Percentiles rank a stretch among this genome's conserved stretches.
Evolutionary conservation across 2,329 filamentous ascomycete genomes (phyloP).

Genomic region (Ophiostoma ulmi): DNA sequence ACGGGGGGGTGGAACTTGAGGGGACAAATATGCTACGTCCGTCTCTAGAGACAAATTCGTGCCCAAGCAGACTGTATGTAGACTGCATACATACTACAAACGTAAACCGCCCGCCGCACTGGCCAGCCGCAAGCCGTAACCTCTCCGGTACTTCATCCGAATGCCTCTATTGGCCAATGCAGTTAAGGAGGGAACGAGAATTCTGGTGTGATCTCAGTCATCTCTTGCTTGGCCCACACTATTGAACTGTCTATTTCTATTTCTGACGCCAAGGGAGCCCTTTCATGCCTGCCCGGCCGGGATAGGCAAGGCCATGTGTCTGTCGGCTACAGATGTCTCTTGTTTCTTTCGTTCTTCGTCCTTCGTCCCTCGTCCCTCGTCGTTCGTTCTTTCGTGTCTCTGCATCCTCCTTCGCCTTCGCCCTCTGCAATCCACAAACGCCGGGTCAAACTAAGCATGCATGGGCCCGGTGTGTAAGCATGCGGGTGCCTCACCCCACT

Average conservation of each 20-base stretch:
- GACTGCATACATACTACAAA: background rate
- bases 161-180: background rate
- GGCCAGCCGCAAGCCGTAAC: background rate
- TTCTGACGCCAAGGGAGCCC: slow-evolving; percentile 6
- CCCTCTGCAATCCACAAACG: background rate
- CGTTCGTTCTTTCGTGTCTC: background rate
- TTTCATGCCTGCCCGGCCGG: background rate
- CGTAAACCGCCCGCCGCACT: slow-evolving; percentile 1
- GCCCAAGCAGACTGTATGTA: background rate
- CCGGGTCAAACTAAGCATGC: background rate
- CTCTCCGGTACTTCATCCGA: slow-evolving; percentile 3
- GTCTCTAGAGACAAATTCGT: background rate
- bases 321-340: background rate
- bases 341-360: background rate
- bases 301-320: background rate
- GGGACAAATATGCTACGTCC: background rate
- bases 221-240: slow-evolving; percentile 11
- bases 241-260: background rate
- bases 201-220: slow-evolving; percentile 6
- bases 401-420: background rate
- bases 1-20: background rate
- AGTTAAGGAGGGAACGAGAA: background rate
- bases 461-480: background rate
- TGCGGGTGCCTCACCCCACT: background rate
- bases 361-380: background rate